These are phyloP conservation scores for Phyllosticta capitalensis DNA, from an alignment of 2,329 filamentous ascomycete genomes.

Conservation along the genomic window DNA sequence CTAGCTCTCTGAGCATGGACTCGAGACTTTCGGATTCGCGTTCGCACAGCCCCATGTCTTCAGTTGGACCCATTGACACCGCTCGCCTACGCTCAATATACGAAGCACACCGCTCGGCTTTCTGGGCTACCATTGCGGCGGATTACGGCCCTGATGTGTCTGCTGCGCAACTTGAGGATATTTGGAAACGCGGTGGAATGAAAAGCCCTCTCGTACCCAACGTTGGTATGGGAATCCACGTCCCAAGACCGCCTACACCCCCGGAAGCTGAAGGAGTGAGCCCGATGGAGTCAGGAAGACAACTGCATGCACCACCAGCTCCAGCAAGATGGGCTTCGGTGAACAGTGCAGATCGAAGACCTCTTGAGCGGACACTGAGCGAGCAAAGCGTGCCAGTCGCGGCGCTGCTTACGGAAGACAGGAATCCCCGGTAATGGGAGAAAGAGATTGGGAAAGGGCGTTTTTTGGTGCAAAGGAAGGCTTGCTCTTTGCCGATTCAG, in stretches of 20 bases:
- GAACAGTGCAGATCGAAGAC: background rate
- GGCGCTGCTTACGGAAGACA: slow-evolving; percentile 7
- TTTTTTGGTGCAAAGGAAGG: background rate
- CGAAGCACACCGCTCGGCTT: slow-evolving; percentile 56
- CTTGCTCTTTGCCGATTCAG: background rate
- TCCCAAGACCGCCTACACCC: slow-evolving; percentile 7
- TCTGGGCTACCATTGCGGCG: slow-evolving; percentile 63
- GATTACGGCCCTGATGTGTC: slow-evolving; percentile 60
- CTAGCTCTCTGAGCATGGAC: slow-evolving; percentile 26
- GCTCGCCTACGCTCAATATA: slow-evolving; percentile 61
- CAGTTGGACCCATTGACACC: slow-evolving; percentile 48
- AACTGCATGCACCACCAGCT: background rate
- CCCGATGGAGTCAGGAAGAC: background rate
- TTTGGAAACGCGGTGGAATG: slow-evolving; percentile 41
- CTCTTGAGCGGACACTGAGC: background rate
- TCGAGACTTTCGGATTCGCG: background rate
- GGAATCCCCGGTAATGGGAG: slow-evolving; percentile 1
- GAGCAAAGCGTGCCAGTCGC: slow-evolving; percentile 6
- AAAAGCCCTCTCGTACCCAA: slow-evolving; percentile 6
- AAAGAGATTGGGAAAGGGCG: background rate
- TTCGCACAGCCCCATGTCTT: slow-evolving; percentile 24
- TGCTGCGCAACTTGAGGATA: slow-evolving; percentile 57
- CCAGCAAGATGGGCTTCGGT: slow-evolving; percentile 1
- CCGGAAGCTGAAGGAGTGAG: slow-evolving; percentile 1
- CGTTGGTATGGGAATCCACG: slow-evolving; percentile 3